Evolutionary conservation across 2,329 filamentous ascomycete species (phyloP), one percentile per base, ranked within the genome.

Genomic region (Sphaerulina vaccinii): DNA sequence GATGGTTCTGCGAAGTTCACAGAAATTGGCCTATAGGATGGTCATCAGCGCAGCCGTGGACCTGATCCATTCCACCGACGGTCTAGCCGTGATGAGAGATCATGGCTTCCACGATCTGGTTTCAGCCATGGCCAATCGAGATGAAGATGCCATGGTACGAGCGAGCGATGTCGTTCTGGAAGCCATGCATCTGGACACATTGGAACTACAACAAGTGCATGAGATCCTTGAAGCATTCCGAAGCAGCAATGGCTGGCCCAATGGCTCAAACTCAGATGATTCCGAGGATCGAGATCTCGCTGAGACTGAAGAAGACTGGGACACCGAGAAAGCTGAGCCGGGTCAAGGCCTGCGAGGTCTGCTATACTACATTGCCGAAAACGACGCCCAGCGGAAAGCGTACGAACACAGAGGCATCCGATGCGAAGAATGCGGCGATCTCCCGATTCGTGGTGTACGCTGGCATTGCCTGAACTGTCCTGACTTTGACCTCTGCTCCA

Each of bases 391-490:
- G 50, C 81, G 88, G 45, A 92, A 93, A 67, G 88, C 90, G 16
- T 96, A 93, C 65, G 86, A 96, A 18, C 93, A 99, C 69, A 82
- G 92, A 10, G 92, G 93, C 10, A 95, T 95, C 55, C 87, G 86
- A 32, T 99, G 93, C 68, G 96, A 97, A 69, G 84, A 84, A 43
- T 99, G 93, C 63, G 88, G 88, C 49, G 84, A 87, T 63, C 84
- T 88, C 43, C 92, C 93, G 10, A 97, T 99, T 55, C 86, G 89
- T 46, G 93, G 93, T 13, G 87, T 96, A 55, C 83, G 93, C 51
- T 99, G 95, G 74, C 87, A 91, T 54, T 99, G 93, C 71, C 86
- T 90, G 62, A 97, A 99, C 73, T 99, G 93, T 68, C 84, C 88
- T 59, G 92, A 99, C 71, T 97, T 90, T 67, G 93, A 99, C 68